Conservation (phyloP, 2,329 filamentous ascomycete genomes). For the Sporothrix curviconia region DNA sequence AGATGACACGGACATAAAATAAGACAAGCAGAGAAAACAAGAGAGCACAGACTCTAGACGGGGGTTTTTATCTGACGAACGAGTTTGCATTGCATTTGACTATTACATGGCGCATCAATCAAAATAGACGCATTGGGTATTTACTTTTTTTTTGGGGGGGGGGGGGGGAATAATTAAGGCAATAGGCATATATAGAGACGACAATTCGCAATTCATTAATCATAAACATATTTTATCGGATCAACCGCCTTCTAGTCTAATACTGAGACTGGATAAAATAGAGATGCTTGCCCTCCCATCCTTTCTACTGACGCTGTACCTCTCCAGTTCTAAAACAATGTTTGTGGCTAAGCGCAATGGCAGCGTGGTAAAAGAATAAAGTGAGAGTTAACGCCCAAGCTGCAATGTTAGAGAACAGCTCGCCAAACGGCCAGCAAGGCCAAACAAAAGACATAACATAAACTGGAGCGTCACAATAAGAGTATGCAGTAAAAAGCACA, state of each 20-base stretch:
- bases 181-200: neutral
- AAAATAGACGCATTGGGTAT: neutral
- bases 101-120: neutral
- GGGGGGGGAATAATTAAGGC: neutral
- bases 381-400: neutral
- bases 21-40: neutral
- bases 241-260: neutral
- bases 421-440: neutral
- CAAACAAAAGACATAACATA: neutral
- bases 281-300: neutral
- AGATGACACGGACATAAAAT: too few relatives aligned
- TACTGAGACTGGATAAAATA: neutral
- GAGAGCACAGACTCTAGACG: neutral
- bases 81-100: neutral
- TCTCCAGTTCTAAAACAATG: too few relatives aligned
- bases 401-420: neutral
- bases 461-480: neutral
- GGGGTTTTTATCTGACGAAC: too few relatives aligned
- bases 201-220: neutral
- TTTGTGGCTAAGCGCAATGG: conserved; percentile 9
- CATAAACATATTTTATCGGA: neutral
- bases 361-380: neutral
- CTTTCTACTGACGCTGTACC: neutral
- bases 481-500: neutral
- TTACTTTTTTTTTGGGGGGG: neutral